phyloP scores from a whole-genome alignment of 179 eudicot species.

The Silene noctiflora region DNA sequence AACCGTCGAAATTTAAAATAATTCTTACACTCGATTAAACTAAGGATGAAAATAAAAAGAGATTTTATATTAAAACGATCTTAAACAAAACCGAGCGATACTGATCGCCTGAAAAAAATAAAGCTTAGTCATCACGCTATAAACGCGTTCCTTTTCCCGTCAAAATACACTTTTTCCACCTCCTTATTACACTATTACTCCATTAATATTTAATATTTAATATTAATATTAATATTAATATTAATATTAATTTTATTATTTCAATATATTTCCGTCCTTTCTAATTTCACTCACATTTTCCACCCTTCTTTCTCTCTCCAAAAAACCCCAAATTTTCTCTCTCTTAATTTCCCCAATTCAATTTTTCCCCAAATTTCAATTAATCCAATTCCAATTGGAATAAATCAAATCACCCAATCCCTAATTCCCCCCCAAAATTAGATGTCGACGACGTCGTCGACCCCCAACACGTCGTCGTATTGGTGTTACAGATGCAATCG shows the following conservation, averaged over 20 bases:
- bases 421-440: neutral
- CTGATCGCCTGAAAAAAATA: too few relatives aligned
- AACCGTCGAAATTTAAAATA: too few relatives aligned
- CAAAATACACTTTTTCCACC: too few relatives aligned
- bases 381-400: neutral
- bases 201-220: neutral
- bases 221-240: too few relatives aligned
- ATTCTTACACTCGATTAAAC: too few relatives aligned
- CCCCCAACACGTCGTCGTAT: constrained; percentile 30
- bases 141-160: too few relatives aligned
- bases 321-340: neutral
- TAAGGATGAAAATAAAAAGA: too few relatives aligned
- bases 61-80: too few relatives aligned
- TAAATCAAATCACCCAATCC: too few relatives aligned
- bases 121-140: too few relatives aligned
- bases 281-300: neutral
- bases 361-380: neutral
- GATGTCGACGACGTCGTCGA: constrained; percentile 28
- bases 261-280: neutral
- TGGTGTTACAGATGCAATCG: constrained; percentile 96
- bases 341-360: neutral
- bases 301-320: neutral
- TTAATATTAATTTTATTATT: neutral
- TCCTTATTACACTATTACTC: neutral
- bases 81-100: too few relatives aligned